Base-by-base conservation (phyloP, 2,329 filamentous ascomycete species). In the Arthrobotrys sinensis region DNA sequence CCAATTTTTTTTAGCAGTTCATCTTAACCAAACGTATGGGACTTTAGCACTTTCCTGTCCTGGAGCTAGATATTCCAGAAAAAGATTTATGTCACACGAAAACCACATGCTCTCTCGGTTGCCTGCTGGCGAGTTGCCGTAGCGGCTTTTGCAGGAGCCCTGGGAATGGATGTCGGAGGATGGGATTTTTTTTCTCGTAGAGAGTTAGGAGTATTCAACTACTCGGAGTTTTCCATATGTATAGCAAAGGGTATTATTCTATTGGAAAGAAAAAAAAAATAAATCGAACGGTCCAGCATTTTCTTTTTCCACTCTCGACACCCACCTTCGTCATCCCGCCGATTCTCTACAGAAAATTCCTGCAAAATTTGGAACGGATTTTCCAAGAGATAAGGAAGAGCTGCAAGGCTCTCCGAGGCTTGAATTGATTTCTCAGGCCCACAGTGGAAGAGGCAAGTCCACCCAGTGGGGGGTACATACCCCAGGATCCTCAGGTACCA, bases 401-500 rank as follows among this genome's bases (percentile, higher is more conserved):
- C 53, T 60, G 36, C 53, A 60, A 62, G 40, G 66, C 57, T 64
- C 19, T 36, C 46, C 40, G 55, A 40, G 46, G 46, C 45, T 64
- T 40, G 69, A 21, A 57, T 14, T 32, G 38, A 69, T 60, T 38
- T 50, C 52, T 76, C 71, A 76, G 71, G 72, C 55, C 72, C 65
- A 69, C 72, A 52, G 64, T 57, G 46, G 72, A 76, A 76, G 65
- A 69, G 72, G 72, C 65, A 76, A 76, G 72, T 76, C 53, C 64
- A 76, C 16, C 64, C 72, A 64, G 46, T 76, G 55, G 53, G 64
- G 43, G 52, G 69, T 73, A 66, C 73, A n/a, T n/a, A n/a, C n/a
- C 73, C 73, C 73, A 71, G 73, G 66, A 77, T 77, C 32, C 48
- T 76, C 73, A 77, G 73, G 73, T 77, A 77, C 73, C 66, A 71